A percentile compares a stretch with the other conserved stretches of the same genome.
Evolutionary conservation across 1,284 basidiomycete species (phyloP).

Genomic region (Caloboletus firmus): DNA sequence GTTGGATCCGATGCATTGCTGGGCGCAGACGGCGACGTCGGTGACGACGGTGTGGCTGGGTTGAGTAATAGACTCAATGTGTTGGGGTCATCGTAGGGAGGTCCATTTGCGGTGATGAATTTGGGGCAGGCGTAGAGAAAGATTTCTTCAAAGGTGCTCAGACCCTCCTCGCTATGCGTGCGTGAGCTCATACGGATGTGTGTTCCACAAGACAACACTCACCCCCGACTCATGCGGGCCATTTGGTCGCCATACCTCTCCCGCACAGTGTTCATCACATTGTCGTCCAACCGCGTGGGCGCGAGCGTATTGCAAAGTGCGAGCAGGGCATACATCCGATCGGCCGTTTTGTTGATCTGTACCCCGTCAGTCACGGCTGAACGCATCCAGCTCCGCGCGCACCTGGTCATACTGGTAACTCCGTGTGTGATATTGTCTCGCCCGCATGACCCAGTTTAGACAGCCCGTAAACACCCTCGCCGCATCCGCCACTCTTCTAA

Average conservation of each 20-base stretch:
- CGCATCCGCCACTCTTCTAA: conserved; percentile 92
- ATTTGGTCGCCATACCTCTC: conserved; percentile 94
- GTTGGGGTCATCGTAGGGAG: conserved; percentile 84
- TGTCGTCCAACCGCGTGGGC: conserved; percentile 89
- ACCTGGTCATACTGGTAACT: conserved; percentile 97
- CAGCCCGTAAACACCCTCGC: conserved; percentile 92
- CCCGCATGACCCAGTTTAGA: conserved; percentile 90
- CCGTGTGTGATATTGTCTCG: conserved; percentile 93
- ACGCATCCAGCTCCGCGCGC: conserved; percentile 13
- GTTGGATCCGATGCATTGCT: conserved; percentile 64
- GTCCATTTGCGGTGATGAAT: conserved; percentile 93
- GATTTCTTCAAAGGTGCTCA: conserved; percentile 89
- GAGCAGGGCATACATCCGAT: conserved; percentile 96
- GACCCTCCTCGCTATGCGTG: conserved; percentile 60
- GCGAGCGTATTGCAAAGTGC: conserved; percentile 92
- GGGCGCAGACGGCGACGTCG: conserved; percentile 19
- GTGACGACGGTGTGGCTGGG: conserved; percentile 37
- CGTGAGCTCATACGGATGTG: neutral
- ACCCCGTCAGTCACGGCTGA: neutral
- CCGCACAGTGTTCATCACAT: conserved; percentile 89
- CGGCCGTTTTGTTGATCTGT: conserved; percentile 95
- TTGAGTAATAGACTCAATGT: conserved; percentile 59
- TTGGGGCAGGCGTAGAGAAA: conserved; percentile 95
- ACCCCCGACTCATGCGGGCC: conserved; percentile 82
- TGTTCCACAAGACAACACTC: conserved; percentile 25